Evolutionary conservation across 345 rosid species (phyloP).

Genomic region (Lumnitzera littorea): DNA sequence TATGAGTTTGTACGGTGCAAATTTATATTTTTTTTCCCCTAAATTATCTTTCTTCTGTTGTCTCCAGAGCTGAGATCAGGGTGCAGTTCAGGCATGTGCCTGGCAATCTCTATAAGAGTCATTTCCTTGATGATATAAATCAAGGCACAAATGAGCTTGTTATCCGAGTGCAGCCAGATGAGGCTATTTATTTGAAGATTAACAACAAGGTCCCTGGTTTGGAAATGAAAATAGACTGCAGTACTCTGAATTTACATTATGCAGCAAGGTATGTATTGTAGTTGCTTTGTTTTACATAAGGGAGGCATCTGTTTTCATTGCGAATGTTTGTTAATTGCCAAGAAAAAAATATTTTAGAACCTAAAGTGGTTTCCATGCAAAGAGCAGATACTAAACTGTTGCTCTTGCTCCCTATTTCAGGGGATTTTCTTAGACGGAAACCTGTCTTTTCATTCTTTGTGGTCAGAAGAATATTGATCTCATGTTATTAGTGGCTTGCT

Average conservation of each 20-base stretch:
- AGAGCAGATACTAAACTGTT: too few species aligned
- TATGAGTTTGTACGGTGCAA: too few species aligned
- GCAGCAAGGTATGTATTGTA: constrained; percentile 56
- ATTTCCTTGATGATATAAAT: constrained; percentile 42
- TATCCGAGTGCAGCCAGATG: constrained; percentile 93
- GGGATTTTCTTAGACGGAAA: too few species aligned
- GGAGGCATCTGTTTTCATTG: too few species aligned
- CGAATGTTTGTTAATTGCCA: too few species aligned
- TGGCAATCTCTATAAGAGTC: constrained; percentile 86
- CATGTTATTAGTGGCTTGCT: too few species aligned
- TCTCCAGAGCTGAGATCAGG: constrained; percentile 84
- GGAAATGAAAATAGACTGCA: constrained; percentile 91
- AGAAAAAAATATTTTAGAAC: too few species aligned
- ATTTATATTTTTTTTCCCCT: neutral
- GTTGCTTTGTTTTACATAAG: neutral
- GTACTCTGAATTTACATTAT: constrained; percentile 82
- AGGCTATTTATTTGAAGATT: constrained; percentile 91
- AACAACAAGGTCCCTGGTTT: constrained; percentile 97
- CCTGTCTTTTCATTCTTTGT: too few species aligned
- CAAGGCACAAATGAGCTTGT: constrained; percentile 91
- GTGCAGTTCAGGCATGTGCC: constrained; percentile 97
- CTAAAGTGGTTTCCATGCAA: too few species aligned
- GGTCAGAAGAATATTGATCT: too few species aligned
- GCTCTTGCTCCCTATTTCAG: too few species aligned
- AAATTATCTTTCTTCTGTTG: constrained; percentile 1